Evolutionary conservation across 2,329 filamentous ascomycete genomes (phyloP).

Genomic region (Orbilia blumenaviensis): DNA sequence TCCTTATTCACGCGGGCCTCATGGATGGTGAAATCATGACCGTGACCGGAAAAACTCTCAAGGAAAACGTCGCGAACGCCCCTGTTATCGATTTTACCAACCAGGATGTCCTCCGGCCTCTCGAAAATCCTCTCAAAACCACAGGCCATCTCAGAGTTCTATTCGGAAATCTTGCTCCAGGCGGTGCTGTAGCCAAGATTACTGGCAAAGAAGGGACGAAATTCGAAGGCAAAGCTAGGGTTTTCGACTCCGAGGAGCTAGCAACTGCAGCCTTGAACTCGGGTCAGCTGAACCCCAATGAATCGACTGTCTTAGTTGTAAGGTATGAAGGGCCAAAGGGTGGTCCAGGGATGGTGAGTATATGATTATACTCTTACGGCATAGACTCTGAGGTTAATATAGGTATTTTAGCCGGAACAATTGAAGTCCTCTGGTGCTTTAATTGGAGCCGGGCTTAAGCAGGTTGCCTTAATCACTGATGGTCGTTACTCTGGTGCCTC

Average conservation of each 20-base stretch:
- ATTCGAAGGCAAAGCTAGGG: conserved; percentile 81
- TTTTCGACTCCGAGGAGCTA: conserved; percentile 85
- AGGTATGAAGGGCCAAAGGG: conserved; percentile 94
- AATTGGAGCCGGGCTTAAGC: conserved; percentile 83
- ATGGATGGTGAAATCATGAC: conserved; percentile 82
- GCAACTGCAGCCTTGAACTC: conserved; percentile 78
- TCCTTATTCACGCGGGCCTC: conserved; percentile 78
- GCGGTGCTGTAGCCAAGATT: conserved; percentile 92
- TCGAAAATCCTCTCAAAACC: conserved; percentile 83
- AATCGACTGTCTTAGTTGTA: conserved; percentile 88
- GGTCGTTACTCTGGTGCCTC: conserved; percentile 81
- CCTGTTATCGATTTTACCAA: conserved; percentile 73
- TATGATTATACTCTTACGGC: conserved; percentile 16
- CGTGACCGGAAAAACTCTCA: conserved; percentile 83
- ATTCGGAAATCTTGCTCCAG: conserved; percentile 84
- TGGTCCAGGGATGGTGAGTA: conserved; percentile 79
- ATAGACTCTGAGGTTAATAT: conserved; percentile 3
- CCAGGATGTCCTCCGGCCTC: conserved; percentile 82
- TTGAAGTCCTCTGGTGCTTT: conserved; percentile 87
- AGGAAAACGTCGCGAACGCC: conserved; percentile 79
- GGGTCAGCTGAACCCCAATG: conserved; percentile 75
- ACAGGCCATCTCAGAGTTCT: conserved; percentile 90
- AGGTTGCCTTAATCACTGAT: conserved; percentile 88
- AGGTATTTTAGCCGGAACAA: conserved; percentile 73
- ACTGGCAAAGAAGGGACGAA: conserved; percentile 89